Percentiles rank a stretch among this genome's conserved stretches.
Evolutionary conservation across 2,329 filamentous ascomycete genomes (phyloP).

Genomic region (Pestalotiopsis sp.): DNA sequence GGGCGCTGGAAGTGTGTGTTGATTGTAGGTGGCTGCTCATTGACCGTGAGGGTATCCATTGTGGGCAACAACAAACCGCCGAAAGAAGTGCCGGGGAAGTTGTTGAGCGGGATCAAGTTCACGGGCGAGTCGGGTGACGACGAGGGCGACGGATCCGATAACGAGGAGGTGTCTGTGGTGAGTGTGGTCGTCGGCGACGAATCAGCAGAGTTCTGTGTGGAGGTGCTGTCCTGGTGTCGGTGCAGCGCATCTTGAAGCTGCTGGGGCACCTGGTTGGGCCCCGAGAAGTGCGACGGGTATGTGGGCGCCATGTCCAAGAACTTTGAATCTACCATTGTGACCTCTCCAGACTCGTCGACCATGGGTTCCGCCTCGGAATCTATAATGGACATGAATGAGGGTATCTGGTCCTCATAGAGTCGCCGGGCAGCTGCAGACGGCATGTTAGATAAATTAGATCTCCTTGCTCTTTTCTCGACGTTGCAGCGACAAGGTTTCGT

Average conservation of each 20-base stretch:
- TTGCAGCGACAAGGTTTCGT: constrained; percentile 8
- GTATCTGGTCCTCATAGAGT: constrained; percentile 71
- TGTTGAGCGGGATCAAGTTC: constrained; percentile 71
- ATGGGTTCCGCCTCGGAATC: constrained; percentile 63
- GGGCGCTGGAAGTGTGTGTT: constrained; percentile 50
- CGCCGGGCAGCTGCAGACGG: constrained; percentile 63
- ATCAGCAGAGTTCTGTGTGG: constrained; percentile 78
- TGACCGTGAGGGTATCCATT: constrained; percentile 51
- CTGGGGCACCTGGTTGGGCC: constrained; percentile 29
- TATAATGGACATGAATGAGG: constrained; percentile 77
- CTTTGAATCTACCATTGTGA: constrained; percentile 58
- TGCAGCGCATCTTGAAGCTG: constrained; percentile 54
- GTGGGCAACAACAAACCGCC: constrained; percentile 44
- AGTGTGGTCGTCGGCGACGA: constrained; percentile 94
- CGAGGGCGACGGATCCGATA: constrained; percentile 88
- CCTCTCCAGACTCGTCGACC: constrained; percentile 51
- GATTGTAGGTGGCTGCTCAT: constrained; percentile 32
- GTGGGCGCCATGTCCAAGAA: constrained; percentile 50
- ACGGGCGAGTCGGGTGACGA: constrained; percentile 90
- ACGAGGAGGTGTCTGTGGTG: constrained; percentile 86
- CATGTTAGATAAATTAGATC: constrained; percentile 46
- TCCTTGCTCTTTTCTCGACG: not conserved
- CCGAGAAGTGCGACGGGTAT: constrained; percentile 33
- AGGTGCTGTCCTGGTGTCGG: constrained; percentile 77
- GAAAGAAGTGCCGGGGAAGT: constrained; percentile 66